Evolutionary conservation across 2,329 filamentous ascomycete species (phyloP), one percentile per base, ranked within the genome.

Genomic region (Scorias spongiosa): DNA sequence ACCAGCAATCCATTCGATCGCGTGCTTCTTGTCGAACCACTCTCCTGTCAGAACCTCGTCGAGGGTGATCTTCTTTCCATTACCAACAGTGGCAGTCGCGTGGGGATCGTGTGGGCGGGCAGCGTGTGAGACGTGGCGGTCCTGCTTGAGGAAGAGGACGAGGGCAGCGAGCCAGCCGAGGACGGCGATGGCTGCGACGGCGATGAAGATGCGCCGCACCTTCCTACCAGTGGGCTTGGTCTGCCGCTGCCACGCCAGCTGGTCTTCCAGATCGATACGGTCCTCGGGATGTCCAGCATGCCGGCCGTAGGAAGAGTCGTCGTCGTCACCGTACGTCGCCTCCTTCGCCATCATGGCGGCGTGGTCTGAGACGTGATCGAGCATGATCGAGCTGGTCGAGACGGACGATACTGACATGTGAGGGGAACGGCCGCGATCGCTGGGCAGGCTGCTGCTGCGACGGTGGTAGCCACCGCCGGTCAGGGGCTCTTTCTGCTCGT

Each of bases 381-480:
- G 84, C 43, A 91, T 76, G 11, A 91, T 70, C 54, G 84, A 89
- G 3, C 81, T 87, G 10, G 84, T 89, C 29, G 84, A 91, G n/a
- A 78, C 79, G 36, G 81, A 81, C n/a, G 81, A 84, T 39, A 75
- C 62, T 2, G 84, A 85, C 48, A 72, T 73, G 11, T 28, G 38
- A 28, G 38, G 38, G 38, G 32, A 36, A 5, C 4, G 9, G 12
- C 9, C 32, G 32, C 32, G 32, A 36, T 9, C 15, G 9, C 5
- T 3, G 32, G 32, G 32, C 5, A 36, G 12, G 32, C 32, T 36
- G 32, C 32, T 36, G 32, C 32, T 36, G 32, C 32, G 32, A 36
- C 32, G 32, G 32, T 36, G 47, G 41, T 51, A 48, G 43, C 62
- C 55, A 32, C 61, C 51, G 40, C 56, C 55, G 26, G 61, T 65